Conservation (phyloP, 768 basidiomycete species). For the Agaricus sinodeliciosus region DNA sequence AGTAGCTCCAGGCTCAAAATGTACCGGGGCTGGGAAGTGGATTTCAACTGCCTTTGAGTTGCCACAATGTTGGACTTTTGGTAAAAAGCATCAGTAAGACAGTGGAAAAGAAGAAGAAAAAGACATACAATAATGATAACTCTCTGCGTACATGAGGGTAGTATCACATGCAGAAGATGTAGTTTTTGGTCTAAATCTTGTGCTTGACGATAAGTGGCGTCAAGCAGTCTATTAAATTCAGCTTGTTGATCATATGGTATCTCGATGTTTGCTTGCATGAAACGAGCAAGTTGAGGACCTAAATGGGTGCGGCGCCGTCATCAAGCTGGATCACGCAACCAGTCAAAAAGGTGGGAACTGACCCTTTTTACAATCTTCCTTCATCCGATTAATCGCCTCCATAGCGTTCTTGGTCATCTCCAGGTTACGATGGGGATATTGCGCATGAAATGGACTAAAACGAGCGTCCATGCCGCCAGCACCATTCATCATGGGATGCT, state of each 20-base stretch:
- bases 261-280: slow-evolving; percentile 17
- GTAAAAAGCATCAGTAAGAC: slow-evolving; percentile 4
- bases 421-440: background rate
- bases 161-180: slow-evolving; percentile 35
- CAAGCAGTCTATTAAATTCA: slow-evolving; percentile 46
- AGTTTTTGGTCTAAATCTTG: slow-evolving; percentile 47
- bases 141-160: slow-evolving; percentile 41
- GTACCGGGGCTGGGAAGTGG: slow-evolving; percentile 33
- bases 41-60: slow-evolving; percentile 35
- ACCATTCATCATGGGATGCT: slow-evolving; percentile 4
- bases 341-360: slow-evolving; percentile 5
- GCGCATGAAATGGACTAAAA: background rate
- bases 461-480: background rate
- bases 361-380: slow-evolving; percentile 14
- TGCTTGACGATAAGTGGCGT: slow-evolving; percentile 38
- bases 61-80: slow-evolving; percentile 36
- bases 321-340: background rate
- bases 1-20: slow-evolving; percentile 32
- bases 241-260: slow-evolving; percentile 47
- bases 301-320: background rate
- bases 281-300: background rate
- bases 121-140: slow-evolving; percentile 48
- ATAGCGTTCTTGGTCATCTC: slow-evolving; percentile 4
- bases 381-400: slow-evolving; percentile 5
- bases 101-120: background rate